These are phyloP conservation scores for Copromyces sp. DNA, from an alignment of 495 filamentous ascomycete species.

Conservation along the genomic window DNA sequence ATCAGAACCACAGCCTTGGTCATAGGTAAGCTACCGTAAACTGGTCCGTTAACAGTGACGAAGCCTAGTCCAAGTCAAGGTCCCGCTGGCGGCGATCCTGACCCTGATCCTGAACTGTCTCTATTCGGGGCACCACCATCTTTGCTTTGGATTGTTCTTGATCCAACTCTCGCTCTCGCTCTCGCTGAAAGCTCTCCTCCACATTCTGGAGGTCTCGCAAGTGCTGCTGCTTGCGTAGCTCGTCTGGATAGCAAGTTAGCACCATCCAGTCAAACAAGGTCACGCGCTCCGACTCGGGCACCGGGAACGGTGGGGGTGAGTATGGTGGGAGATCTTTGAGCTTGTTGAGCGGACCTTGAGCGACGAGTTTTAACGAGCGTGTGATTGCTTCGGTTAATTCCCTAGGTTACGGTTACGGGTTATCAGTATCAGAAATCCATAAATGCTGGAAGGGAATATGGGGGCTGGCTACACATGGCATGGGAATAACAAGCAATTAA, in stretches of 20 bases:
- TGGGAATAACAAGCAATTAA: background rate
- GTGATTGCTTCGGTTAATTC: slow-evolving; percentile 14
- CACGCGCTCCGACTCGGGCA: slow-evolving; percentile 18
- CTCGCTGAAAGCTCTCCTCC: background rate
- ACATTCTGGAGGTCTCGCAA: slow-evolving; percentile 1
- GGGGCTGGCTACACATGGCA: background rate
- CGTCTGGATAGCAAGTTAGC: slow-evolving; percentile 26
- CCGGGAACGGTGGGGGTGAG: slow-evolving; percentile 18
- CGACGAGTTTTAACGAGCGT: slow-evolving; percentile 5
- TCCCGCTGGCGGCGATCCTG: background rate
- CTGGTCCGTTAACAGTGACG: background rate
- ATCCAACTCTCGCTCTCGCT: background rate
- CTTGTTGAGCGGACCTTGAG: slow-evolving; percentile 14
- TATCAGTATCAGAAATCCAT: background rate
- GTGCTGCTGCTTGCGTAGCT: slow-evolving; percentile 14
- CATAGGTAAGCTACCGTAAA: background rate
- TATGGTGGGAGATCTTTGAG: slow-evolving; percentile 18
- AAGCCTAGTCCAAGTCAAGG: background rate
- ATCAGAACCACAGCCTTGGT: background rate
- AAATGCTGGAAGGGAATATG: background rate
- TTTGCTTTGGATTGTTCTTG: background rate
- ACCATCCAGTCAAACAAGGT: slow-evolving; percentile 29
- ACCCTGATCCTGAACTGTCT: background rate
- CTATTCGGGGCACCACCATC: background rate
- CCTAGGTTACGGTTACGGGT: slow-evolving; percentile 16